Percentiles rank a stretch among this genome's conserved stretches.
Evolutionary conservation across 1,284 basidiomycete species (phyloP).

Genomic region (Rhodotorula sp.): DNA sequence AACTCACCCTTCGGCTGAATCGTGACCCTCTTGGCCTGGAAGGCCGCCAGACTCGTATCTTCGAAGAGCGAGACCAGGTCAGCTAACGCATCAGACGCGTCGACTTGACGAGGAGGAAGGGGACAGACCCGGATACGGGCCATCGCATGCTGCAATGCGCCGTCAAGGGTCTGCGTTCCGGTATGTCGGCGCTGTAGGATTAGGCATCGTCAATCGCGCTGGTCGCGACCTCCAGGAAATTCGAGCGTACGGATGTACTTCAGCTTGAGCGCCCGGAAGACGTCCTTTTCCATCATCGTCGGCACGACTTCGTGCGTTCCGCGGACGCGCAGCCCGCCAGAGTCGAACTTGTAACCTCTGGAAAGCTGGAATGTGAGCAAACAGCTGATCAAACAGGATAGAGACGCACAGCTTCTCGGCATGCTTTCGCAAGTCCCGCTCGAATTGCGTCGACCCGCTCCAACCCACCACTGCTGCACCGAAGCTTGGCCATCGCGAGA

Average conservation of each 20-base stretch:
- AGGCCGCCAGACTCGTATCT: slow-evolving; percentile 85
- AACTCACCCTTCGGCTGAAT: slow-evolving; percentile 52
- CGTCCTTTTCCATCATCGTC: slow-evolving; percentile 33
- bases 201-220: no score
- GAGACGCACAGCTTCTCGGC: slow-evolving; percentile 14
- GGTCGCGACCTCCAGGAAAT: no score
- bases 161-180: slow-evolving; percentile 9
- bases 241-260: slow-evolving; percentile 31
- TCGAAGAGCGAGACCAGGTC: slow-evolving; percentile 85
- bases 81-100: no score
- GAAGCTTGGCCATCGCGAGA: slow-evolving; percentile 64
- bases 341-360: slow-evolving; percentile 72
- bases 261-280: slow-evolving; percentile 52
- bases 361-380: neutral
- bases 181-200: neutral
- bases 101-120: no score
- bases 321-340: slow-evolving; percentile 20
- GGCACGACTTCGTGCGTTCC: slow-evolving; percentile 17
- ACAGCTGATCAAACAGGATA: neutral
- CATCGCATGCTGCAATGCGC: no score
- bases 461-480: slow-evolving; percentile 71
- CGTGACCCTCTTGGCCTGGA: slow-evolving; percentile 97
- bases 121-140: no score
- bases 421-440: slow-evolving; percentile 27
- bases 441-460: slow-evolving; percentile 34